phyloP scores from a whole-genome alignment of 495 filamentous ascomycete species.

The Lichina pygmaea region DNA sequence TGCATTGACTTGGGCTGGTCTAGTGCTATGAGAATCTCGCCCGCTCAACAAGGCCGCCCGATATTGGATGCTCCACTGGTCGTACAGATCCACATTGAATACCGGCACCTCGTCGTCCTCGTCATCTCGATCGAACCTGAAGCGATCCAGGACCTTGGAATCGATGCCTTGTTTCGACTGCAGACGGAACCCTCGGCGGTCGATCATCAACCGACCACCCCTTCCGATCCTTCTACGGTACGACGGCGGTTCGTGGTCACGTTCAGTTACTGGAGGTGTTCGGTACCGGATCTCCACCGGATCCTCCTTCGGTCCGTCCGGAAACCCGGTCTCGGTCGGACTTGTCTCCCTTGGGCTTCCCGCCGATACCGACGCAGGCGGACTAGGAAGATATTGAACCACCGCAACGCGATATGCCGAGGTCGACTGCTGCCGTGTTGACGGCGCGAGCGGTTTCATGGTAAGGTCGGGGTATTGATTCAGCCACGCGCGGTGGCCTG shows the following conservation, averaged over 20 bases:
- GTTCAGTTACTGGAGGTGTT: conserved; percentile 14
- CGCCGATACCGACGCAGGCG: conserved; percentile 53
- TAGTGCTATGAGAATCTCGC: conserved; percentile 2
- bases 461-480: conserved; percentile 62
- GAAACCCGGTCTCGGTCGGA: conserved; percentile 6
- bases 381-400: conserved; percentile 62
- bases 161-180: conserved; percentile 7
- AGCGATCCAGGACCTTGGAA: conserved; percentile 27
- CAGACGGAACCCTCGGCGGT: conserved; percentile 30
- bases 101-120: conserved; percentile 37
- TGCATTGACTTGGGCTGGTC: not conserved
- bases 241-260: conserved; percentile 20
- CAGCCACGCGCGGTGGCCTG: conserved; percentile 73
- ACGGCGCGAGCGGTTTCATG: conserved; percentile 50
- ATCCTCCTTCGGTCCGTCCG: conserved; percentile 11
- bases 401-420: conserved; percentile 51
- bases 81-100: conserved; percentile 45
- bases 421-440: conserved; percentile 26
- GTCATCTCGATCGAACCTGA: conserved; percentile 64
- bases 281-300: conserved; percentile 21
- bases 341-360: conserved; percentile 19
- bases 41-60: conserved; percentile 36
- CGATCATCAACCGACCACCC: conserved; percentile 54
- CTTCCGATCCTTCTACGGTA: conserved; percentile 50
- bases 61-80: conserved; percentile 42